Evolutionary conservation across 202 grass and related monocot species (phyloP).

Genomic region (Saccharum hybrid): DNA sequence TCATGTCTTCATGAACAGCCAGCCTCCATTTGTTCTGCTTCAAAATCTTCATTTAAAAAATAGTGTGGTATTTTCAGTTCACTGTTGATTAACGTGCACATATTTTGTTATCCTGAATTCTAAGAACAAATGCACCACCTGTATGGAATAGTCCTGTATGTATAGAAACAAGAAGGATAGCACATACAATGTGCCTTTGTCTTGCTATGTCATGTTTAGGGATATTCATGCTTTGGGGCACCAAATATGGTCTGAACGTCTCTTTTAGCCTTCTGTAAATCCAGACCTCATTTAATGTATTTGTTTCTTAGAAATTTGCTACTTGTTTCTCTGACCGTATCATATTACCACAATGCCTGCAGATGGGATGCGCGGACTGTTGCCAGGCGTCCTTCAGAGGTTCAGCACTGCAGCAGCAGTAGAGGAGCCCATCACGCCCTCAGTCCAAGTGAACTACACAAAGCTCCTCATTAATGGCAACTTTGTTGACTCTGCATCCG

Average conservation of each 20-base stretch:
- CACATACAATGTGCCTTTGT: background rate
- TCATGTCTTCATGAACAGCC: background rate
- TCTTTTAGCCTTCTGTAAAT: background rate
- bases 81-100: background rate
- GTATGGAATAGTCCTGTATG: background rate
- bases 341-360: constrained; percentile 14
- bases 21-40: background rate
- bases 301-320: background rate
- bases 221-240: background rate
- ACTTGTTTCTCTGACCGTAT: background rate
- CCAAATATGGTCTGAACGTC: background rate
- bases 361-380: constrained; percentile 57
- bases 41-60: background rate
- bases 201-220: background rate
- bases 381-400: constrained; percentile 64
- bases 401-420: constrained; percentile 71
- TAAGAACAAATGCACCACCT: background rate
- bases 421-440: constrained; percentile 77
- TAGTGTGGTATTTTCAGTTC: background rate
- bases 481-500: constrained; percentile 85
- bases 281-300: background rate
- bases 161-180: background rate
- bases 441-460: constrained; percentile 74
- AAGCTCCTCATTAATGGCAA: constrained; percentile 90
- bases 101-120: background rate